Evolutionary conservation across 306 rosid genomes (phyloP).

Genomic region (Quercus agrifolia): DNA sequence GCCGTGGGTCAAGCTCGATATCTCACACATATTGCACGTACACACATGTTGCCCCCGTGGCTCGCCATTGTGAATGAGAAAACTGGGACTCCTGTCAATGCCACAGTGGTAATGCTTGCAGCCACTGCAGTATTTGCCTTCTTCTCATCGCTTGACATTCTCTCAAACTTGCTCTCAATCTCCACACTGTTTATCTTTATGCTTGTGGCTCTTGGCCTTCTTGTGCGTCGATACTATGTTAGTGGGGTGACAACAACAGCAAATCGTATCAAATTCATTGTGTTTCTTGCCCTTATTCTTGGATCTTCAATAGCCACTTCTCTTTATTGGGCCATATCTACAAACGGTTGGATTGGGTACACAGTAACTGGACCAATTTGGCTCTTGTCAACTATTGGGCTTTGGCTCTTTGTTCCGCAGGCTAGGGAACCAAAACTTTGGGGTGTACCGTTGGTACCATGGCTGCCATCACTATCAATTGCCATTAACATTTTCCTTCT

Average conservation of each 20-base stretch:
- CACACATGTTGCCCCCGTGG: slow-evolving; percentile 91
- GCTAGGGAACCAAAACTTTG: slow-evolving; percentile 61
- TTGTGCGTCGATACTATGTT: slow-evolving; percentile 65
- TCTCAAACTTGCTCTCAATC: slow-evolving; percentile 61
- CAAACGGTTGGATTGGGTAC: slow-evolving; percentile 48
- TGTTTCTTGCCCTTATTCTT: slow-evolving; percentile 33
- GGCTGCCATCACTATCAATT: slow-evolving; percentile 66
- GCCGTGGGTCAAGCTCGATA: slow-evolving; percentile 85
- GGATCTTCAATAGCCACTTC: slow-evolving; percentile 45
- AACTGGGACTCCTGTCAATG: slow-evolving; percentile 74
- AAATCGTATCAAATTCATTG: slow-evolving; percentile 37
- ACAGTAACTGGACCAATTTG: slow-evolving; percentile 43
- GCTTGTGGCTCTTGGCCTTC: slow-evolving; percentile 67
- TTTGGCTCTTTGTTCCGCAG: slow-evolving; percentile 52
- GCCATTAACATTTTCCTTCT: slow-evolving; percentile 72
- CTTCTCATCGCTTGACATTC: slow-evolving; percentile 53
- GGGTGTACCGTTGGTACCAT: slow-evolving; percentile 84
- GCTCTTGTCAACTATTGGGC: slow-evolving; percentile 42
- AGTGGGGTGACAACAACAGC: slow-evolving; percentile 40
- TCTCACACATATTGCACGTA: slow-evolving; percentile 79
- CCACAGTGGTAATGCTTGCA: slow-evolving; percentile 56
- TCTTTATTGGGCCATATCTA: slow-evolving; percentile 30
- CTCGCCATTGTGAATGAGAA: slow-evolving; percentile 56
- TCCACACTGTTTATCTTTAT: slow-evolving; percentile 73
- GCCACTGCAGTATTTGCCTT: slow-evolving; percentile 63